These are phyloP conservation scores for Penicillium argentinense DNA, from an alignment of 495 filamentous ascomycete species.

Conservation along the genomic window DNA sequence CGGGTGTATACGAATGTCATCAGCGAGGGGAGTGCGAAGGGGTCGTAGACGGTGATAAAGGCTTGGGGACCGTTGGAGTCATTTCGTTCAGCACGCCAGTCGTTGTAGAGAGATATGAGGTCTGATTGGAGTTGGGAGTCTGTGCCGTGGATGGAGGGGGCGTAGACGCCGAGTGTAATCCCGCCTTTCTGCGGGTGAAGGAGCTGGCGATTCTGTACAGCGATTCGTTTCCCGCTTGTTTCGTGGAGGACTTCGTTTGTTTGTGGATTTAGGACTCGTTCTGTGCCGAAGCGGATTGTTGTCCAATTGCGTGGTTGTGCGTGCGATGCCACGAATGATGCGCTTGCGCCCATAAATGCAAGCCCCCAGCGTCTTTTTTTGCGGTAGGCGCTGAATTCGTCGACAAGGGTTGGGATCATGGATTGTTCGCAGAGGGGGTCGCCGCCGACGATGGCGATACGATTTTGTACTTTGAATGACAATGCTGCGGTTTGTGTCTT, in stretches of 20 bases:
- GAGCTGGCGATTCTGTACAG: constrained; percentile 37
- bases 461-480: constrained; percentile 39
- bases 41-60: constrained; percentile 46
- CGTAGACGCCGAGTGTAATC: constrained; percentile 35
- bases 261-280: constrained; percentile 43
- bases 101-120: constrained; percentile 36
- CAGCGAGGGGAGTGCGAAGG: constrained; percentile 36
- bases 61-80: constrained; percentile 27
- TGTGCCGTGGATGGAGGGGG: constrained; percentile 25
- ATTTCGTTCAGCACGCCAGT: constrained; percentile 39
- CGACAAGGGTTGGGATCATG: constrained; percentile 23
- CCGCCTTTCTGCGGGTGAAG: constrained; percentile 34
- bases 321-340: constrained; percentile 23
- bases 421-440: constrained; percentile 37
- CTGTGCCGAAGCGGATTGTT: constrained; percentile 39
- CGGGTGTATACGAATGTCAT: constrained; percentile 47
- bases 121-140: constrained; percentile 30
- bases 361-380: constrained; percentile 27
- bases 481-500: constrained; percentile 32
- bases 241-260: constrained; percentile 43
- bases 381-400: constrained; percentile 40
- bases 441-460: constrained; percentile 38
- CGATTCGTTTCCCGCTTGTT: constrained; percentile 36
- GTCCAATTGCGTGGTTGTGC: constrained; percentile 31
- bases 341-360: constrained; percentile 40